Base-by-base conservation (phyloP, 371 early-diverging fungal genomes). In the Saksenaea oblongispora region DNA sequence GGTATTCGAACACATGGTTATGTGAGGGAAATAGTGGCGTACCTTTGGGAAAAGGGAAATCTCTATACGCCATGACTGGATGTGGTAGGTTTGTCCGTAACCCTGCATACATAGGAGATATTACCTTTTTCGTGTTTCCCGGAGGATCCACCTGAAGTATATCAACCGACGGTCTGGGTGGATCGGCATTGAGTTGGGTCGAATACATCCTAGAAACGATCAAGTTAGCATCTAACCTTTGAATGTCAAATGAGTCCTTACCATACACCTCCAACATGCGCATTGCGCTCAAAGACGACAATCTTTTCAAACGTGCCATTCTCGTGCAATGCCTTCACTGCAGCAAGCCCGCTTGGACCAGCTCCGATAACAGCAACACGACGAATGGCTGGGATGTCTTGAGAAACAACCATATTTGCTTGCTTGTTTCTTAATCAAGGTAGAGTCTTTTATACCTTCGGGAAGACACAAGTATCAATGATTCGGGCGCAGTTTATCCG, bases 31-130 rank as follows among this genome's bases (percentile, higher is more conserved):
- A 87, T n/a, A 72, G 15, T 0, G 77, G 77, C 0, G 66, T 63
- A 1, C 69, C 54, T 3, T 56, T 17, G 0, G 78, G 75, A 58
- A 86, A 87, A 0, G 81, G 74, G 14, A 69, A 58, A 60, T 83
- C 86, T 8, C 78, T 74, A 56, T 74, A 87, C 36, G 72, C 66
- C 89, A 89, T 89, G 15, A 87, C 77, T 22, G 72, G 70, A 3
- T 68, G 76, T 14, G 89, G 84, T 13, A 89, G 64, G 61, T 89
- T 89, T n/a, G 88, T 84, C 44, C 73, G 80, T 2, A 89, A 69
- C n/a, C 75, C 66, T 22, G 74, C 72, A 65, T 89, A 87, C 26
- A 89, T 74, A 10, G 89, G 77, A 1, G 85, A 77, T 47, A 47
- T 22, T n/a, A 47, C 24, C 22, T 1, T 47, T 56, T 44, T 61